Conservation (phyloP, 2,329 filamentous ascomycete genomes). For the Cryphonectria parasitica region DNA sequence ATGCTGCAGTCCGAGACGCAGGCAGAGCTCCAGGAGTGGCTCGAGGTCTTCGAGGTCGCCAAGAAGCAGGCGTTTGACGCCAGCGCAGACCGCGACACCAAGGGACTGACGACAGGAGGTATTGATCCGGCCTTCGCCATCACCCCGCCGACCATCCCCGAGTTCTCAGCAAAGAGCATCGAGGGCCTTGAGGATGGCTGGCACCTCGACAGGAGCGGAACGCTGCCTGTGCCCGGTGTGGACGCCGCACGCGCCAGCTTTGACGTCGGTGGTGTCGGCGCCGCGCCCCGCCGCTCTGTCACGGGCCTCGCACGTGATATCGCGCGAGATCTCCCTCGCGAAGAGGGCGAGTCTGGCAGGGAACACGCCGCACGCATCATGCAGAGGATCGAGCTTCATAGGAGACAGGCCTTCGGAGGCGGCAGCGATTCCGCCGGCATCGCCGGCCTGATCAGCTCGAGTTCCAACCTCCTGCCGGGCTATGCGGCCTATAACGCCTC, state of each 20-base stretch:
- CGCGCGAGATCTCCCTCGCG: slow-evolving; percentile 53
- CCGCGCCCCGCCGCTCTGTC: slow-evolving; percentile 57
- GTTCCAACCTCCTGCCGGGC: slow-evolving; percentile 76
- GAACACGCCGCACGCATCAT: slow-evolving; percentile 89
- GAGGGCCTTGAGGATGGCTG: slow-evolving; percentile 41
- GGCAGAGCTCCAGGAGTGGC: slow-evolving; percentile 89
- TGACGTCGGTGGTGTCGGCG: slow-evolving; percentile 57
- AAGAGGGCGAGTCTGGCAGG: slow-evolving; percentile 74
- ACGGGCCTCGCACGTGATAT: slow-evolving; percentile 54
- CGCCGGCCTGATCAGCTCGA: slow-evolving; percentile 82
- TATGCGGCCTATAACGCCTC: slow-evolving; percentile 39
- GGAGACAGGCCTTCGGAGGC: slow-evolving; percentile 69
- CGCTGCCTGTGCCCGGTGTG: slow-evolving; percentile 66
- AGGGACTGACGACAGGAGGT: slow-evolving; percentile 48
- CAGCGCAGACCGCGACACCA: slow-evolving; percentile 57
- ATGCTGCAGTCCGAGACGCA: slow-evolving; percentile 94
- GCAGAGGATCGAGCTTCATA: slow-evolving; percentile 87
- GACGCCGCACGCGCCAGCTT: slow-evolving; percentile 71
- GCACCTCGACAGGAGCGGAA: slow-evolving; percentile 62
- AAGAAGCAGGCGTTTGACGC: slow-evolving; percentile 90
- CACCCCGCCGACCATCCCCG: slow-evolving; percentile 81
- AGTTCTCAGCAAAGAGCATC: slow-evolving; percentile 81
- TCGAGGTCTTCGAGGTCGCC: slow-evolving; percentile 88
- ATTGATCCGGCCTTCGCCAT: slow-evolving; percentile 86
- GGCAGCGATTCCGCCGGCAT: slow-evolving; percentile 69